Percentiles rank a stretch among this genome's conserved stretches.
Conservation (phyloP, 495 filamentous ascomycete genomes). For the Thozetella sp. region DNA sequence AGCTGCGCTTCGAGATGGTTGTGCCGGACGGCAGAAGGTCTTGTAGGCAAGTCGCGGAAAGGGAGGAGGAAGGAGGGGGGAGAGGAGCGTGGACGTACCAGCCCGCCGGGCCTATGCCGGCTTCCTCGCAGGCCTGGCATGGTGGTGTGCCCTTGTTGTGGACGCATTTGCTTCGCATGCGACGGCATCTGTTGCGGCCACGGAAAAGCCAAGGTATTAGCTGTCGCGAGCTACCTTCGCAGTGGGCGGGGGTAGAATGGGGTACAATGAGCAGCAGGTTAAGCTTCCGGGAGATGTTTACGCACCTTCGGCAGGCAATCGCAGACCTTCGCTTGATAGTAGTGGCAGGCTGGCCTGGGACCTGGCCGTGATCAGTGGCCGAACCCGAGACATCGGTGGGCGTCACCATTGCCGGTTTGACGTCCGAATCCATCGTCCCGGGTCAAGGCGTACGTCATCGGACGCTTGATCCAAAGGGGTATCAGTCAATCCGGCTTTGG, state of each 20-base stretch:
- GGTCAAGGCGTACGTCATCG: background rate
- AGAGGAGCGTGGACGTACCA: conserved; percentile 31
- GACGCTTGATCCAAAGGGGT: background rate
- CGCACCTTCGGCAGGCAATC: conserved; percentile 51
- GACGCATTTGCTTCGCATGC: conserved; percentile 49
- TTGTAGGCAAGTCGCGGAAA: too few species aligned
- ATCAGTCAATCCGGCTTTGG: too few species aligned
- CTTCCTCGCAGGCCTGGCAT: conserved; percentile 41
- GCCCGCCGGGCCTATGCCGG: conserved; percentile 38
- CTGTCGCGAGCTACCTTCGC: too few species aligned
- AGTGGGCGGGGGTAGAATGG: background rate
- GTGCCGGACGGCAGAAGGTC: conserved; percentile 3
- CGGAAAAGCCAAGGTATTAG: too few species aligned
- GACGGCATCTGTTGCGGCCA: conserved; percentile 39
- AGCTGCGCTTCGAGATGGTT: background rate
- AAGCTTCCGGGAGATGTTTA: too few species aligned
- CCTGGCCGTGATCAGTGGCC: background rate
- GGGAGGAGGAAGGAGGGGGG: background rate
- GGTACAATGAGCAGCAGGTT: too few species aligned
- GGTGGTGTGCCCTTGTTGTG: conserved; percentile 43
- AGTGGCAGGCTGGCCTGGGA: conserved; percentile 5
- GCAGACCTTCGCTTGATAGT: conserved; percentile 42
- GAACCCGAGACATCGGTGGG: background rate
- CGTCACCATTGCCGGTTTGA: background rate
- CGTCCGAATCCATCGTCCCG: background rate